These are phyloP conservation scores for Begonia loranthoides DNA, from an alignment of 306 rosid species.

Conservation along the genomic window DNA sequence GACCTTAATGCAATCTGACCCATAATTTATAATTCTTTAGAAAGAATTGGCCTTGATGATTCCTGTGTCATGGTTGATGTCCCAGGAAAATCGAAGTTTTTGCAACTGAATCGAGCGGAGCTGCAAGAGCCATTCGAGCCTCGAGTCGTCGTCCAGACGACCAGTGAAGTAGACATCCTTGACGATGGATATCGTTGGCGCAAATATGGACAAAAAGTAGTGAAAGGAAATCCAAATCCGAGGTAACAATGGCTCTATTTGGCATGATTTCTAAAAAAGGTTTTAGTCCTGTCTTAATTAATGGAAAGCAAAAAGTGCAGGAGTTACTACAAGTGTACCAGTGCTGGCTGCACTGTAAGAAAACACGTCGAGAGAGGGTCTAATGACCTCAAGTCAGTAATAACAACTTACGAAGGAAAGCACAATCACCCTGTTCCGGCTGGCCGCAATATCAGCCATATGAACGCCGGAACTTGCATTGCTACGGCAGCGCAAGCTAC, in stretches of 20 bases:
- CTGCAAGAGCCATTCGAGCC: conserved; percentile 97
- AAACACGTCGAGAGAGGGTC: conserved; percentile 97
- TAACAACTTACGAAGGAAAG: conserved; percentile 92
- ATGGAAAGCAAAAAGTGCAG: conserved; percentile 27
- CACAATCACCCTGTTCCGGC: conserved; percentile 93
- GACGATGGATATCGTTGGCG: conserved; percentile 99
- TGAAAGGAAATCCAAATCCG: conserved; percentile 97
- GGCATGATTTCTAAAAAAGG: too few species aligned
- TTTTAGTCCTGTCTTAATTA: background rate
- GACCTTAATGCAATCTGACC: too few species aligned
- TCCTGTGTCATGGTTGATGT: background rate
- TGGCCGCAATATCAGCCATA: conserved; percentile 76
- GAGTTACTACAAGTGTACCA: conserved; percentile 97
- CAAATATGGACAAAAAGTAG: conserved; percentile 94
- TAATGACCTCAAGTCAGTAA: conserved; percentile 81
- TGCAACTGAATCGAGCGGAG: conserved; percentile 88
- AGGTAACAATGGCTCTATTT: conserved; percentile 24
- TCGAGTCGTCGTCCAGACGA: conserved; percentile 96
- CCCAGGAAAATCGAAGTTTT: conserved; percentile 79
- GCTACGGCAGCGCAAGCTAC: conserved; percentile 26
- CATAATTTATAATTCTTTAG: too few species aligned
- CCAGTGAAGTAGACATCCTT: conserved; percentile 93
- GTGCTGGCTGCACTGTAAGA: conserved; percentile 85
- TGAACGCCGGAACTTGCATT: conserved; percentile 39
- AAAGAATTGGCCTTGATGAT: too few species aligned